These are phyloP conservation scores for Mycosarcoma mackinlayi DNA, from an alignment of 1,284 basidiomycete genomes.

Conservation along the genomic window DNA sequence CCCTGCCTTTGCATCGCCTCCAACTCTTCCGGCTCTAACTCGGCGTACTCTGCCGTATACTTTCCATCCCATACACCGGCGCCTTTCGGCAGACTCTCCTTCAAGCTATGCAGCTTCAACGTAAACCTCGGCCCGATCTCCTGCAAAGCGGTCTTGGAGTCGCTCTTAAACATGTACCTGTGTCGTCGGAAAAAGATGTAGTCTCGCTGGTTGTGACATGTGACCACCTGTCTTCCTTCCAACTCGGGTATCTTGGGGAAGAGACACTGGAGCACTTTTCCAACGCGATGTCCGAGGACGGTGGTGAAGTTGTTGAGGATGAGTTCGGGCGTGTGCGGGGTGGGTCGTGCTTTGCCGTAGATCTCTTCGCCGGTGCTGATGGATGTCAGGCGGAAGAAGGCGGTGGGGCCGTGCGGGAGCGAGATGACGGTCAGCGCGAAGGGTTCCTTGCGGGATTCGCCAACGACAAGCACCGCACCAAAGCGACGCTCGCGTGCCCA, in stretches of 20 bases:
- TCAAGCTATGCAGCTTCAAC: conserved; percentile 87
- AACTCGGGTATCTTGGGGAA: conserved; percentile 96
- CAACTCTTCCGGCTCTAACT: conserved; percentile 57
- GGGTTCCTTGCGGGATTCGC: conserved; percentile 80
- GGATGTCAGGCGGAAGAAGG: conserved; percentile 94
- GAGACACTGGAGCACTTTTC: conserved; percentile 91
- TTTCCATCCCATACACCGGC: conserved; percentile 74
- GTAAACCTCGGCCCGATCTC: conserved; percentile 99
- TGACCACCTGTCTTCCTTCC: conserved; percentile 95
- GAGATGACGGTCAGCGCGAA: conserved; percentile 92
- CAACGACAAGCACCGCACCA: conserved; percentile 88
- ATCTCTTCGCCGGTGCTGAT: conserved; percentile 87
- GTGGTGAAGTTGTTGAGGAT: conserved; percentile 96
- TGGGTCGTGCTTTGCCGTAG: conserved; percentile 85
- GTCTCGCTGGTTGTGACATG: conserved; percentile 96
- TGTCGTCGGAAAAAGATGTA: conserved; percentile 97
- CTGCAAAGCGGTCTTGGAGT: conserved; percentile 84
- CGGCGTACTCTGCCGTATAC: conserved; percentile 65
- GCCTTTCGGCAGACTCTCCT: conserved; percentile 82
- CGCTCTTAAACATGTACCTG: conserved; percentile 90
- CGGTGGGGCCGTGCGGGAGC: conserved; percentile 90
- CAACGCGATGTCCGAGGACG: conserved; percentile 89
- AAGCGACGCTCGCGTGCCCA: conserved; percentile 93
- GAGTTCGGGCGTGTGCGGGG: conserved; percentile 92
- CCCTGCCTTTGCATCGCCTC: conserved; percentile 26